Base-by-base conservation (phyloP, 176 grass and related monocot genomes). In the sorghum (Sorghum bicolor) region DNA sequence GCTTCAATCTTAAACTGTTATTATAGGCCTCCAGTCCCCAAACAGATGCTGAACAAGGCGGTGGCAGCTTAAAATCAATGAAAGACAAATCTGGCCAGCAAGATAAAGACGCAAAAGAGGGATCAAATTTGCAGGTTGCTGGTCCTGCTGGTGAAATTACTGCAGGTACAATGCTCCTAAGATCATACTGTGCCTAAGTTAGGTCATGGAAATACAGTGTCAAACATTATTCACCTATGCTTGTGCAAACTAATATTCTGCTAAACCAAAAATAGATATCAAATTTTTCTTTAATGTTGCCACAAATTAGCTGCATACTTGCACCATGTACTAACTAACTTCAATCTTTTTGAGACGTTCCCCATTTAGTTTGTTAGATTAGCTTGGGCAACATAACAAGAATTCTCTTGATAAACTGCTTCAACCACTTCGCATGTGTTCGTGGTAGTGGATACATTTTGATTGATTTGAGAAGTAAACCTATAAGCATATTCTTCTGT, bases 61-160 rank as follows among this genome's bases (percentile, higher is more conserved):
- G 85, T 74, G 90, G 90, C 28, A 93, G 67, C 81, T 76, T 72
- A 89, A 92, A 95, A 87, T 67, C 93, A 69, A 82, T 60, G 86
- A 96, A 96, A 90, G 94, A 96, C 37, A 96, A 96, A 78, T 87
- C 94, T 36, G 71, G 84, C 45, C 87, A 92, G 78, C 92, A 86
- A 90, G 90, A 94, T 61, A 94, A 94, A 82, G 93, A 93, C 33
- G 70, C 84, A 33, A 96, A 96, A 86, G 94, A 96, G 73, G 91
- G 84, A 34, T 43, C 94, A 60, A 93, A 83, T 64, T 79, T 96
- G 83, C 94, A 96, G 85, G 88, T 96, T 87, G 94, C 94, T 86
- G 94, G 94, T 26, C 24, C 86, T 83, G 89, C 78, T 65, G 94
- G 94, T 71, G 94, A 96, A 90, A 96, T 96, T 82, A 96, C 91